Evolutionary conservation across 164 flowering plant genomes (phyloP).

Genomic region (Protea cynaroides): DNA sequence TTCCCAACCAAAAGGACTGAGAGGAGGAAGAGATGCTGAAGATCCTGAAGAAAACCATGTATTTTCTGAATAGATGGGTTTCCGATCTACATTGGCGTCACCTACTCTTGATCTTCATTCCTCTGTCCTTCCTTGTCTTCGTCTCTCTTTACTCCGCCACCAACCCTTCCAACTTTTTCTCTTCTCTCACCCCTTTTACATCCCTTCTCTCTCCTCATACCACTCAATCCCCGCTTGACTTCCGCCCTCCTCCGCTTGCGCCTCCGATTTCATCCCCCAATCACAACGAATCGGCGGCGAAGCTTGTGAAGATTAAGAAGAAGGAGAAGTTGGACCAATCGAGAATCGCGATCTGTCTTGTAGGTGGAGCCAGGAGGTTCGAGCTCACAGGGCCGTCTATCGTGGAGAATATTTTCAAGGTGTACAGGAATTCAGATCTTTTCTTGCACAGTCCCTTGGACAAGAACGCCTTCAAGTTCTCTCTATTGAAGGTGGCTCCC

Average conservation of each 20-base stretch:
- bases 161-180: conserved; percentile 14
- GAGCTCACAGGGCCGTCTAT: conserved; percentile 95
- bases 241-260: background rate
- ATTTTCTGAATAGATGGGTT: conserved; percentile 13
- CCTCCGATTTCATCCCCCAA: background rate
- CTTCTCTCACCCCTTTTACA: conserved; percentile 25
- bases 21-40: background rate
- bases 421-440: conserved; percentile 63
- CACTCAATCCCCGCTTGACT: background rate
- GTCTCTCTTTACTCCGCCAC: conserved; percentile 27
- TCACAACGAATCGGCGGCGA: conserved; percentile 6
- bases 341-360: conserved; percentile 82
- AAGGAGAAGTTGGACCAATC: conserved; percentile 33
- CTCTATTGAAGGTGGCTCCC: conserved; percentile 47
- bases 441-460: conserved; percentile 74
- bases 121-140: conserved; percentile 38
- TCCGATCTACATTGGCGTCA: conserved; percentile 49
- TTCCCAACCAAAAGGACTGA: background rate
- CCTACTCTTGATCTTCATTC: conserved; percentile 26
- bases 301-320: conserved; percentile 6
- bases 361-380: conserved; percentile 93
- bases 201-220: conserved; percentile 22
- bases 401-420: conserved; percentile 45
- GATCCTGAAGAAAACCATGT: background rate
- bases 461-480: conserved; percentile 55